Base-by-base conservation (phyloP, 768 basidiomycete genomes). In the Lentinula aciculospora region DNA sequence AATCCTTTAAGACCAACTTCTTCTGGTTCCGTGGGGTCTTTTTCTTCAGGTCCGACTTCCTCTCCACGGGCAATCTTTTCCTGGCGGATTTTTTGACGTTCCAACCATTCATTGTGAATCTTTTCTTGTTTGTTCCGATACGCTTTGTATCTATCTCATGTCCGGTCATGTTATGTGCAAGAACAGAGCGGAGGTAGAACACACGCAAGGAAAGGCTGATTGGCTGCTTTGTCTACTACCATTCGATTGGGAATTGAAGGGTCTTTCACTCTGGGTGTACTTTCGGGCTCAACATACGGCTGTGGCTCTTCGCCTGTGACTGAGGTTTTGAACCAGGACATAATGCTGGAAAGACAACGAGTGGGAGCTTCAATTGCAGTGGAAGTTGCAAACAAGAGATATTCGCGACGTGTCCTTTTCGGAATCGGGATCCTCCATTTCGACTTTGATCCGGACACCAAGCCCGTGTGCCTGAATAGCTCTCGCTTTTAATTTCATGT, bases 151-250 rank as follows among this genome's bases (percentile, higher is more conserved):
- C 88, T 90, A 60, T 58, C 42, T 8, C 25, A 37, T 29, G 27
- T 21, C 23, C 19, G 31, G n/a, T n/a, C n/a, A n/a, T n/a, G n/a
- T n/a, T n/a, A n/a, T n/a, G n/a, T n/a, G n/a, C n/a, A n/a, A n/a
- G n/a, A n/a, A n/a, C n/a, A n/a, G n/a, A n/a, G n/a, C 32, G 28
- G 39, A 25, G 7, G 12, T n/a, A 53, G 56, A 39, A 31, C 85
- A 62, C 74, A 93, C 84, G 83, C 83, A 28, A 95, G 81, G 72
- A 92, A 94, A 8, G 94, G 91, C 59, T 79, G 77, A 73, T 96
- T 97, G 29, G 93, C 91, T 42, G 83, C 72, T 75, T 95, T 96
- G 61, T 81, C 83, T 27, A 87, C 82, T 37, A 95, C 90, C 77
- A 82, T 81, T 63, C 89, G 80, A 58, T 80, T 77, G 2, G 85